Conservation (phyloP, 257 asterid genomes). For the Solanum ossicruentum region DNA sequence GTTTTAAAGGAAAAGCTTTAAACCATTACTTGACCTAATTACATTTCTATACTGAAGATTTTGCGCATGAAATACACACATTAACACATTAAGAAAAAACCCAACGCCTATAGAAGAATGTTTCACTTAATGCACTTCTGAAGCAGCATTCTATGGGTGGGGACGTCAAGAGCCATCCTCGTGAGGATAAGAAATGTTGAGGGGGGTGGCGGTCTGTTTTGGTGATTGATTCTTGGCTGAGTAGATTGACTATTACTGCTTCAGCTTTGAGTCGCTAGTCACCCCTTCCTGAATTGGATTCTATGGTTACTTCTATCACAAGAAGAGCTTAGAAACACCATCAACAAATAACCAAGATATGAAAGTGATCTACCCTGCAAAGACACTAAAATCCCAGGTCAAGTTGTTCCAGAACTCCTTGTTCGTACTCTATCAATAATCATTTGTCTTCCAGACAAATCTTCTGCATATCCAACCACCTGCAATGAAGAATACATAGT, state of each 20-base stretch:
- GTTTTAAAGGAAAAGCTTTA: neutral
- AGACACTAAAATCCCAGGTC: conserved; percentile 1
- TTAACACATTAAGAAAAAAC: neutral
- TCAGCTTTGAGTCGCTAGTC: neutral
- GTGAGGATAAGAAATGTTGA: too few species aligned
- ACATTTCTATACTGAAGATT: neutral
- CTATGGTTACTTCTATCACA: neutral
- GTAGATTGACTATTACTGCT: neutral
- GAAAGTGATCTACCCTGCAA: neutral
- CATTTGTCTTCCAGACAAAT: conserved; percentile 91
- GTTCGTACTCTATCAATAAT: conserved; percentile 83
- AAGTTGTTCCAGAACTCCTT: conserved; percentile 42
- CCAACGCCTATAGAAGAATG: neutral
- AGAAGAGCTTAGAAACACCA: neutral
- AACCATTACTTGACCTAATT: neutral
- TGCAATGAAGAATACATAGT: conserved; percentile 11
- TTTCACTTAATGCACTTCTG: neutral
- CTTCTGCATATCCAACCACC: conserved; percentile 95
- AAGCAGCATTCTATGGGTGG: neutral
- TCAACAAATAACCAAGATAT: neutral
- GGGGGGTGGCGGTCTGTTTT: neutral
- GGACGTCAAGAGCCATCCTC: neutral
- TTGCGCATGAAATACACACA: neutral
- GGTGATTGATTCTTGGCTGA: neutral
- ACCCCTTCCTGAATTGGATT: neutral